These are phyloP conservation scores for Aspergillus taichungensis DNA, from an alignment of 495 filamentous ascomycete species.

Conservation along the genomic window DNA sequence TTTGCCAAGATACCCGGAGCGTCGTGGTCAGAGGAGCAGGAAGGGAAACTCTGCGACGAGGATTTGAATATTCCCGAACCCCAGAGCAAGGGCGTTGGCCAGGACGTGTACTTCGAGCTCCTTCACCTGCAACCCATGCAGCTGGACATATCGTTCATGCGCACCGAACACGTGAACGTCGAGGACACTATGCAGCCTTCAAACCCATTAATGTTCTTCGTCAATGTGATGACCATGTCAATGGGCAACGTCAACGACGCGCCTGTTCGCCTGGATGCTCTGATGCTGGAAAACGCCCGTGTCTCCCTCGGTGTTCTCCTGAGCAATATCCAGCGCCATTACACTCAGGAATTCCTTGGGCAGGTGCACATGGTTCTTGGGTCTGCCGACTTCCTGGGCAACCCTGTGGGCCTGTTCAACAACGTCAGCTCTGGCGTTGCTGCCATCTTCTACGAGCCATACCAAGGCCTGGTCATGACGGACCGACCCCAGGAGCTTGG, in stretches of 20 bases:
- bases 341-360: conserved; percentile 89
- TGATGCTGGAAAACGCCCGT: conserved; percentile 92
- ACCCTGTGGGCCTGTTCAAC: conserved; percentile 96
- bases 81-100: conserved; percentile 66
- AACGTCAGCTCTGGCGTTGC: conserved; percentile 94
- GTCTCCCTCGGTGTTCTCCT: conserved; percentile 78
- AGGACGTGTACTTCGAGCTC: conserved; percentile 96
- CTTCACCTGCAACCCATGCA: conserved; percentile 97
- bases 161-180: conserved; percentile 91
- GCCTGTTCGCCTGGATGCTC: conserved; percentile 80
- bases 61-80: conserved; percentile 87
- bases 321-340: conserved; percentile 81
- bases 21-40: conserved; percentile 76
- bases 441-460: conserved; percentile 98
- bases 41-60: conserved; percentile 83
- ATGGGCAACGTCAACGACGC: conserved; percentile 98
- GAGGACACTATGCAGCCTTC: conserved; percentile 79
- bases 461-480: conserved; percentile 94
- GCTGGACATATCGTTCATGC: conserved; percentile 91
- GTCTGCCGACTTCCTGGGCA: conserved; percentile 96
- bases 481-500: conserved; percentile 92
- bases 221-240: conserved; percentile 98
- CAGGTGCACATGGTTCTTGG: conserved; percentile 95
- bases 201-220: conserved; percentile 94
- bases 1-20: conserved; percentile 92